Percentiles rank a stretch among this genome's conserved stretches.
Evolutionary conservation across 208 protist genomes (phyloP).

Genomic region (Herpetomonas muscarum): DNA sequence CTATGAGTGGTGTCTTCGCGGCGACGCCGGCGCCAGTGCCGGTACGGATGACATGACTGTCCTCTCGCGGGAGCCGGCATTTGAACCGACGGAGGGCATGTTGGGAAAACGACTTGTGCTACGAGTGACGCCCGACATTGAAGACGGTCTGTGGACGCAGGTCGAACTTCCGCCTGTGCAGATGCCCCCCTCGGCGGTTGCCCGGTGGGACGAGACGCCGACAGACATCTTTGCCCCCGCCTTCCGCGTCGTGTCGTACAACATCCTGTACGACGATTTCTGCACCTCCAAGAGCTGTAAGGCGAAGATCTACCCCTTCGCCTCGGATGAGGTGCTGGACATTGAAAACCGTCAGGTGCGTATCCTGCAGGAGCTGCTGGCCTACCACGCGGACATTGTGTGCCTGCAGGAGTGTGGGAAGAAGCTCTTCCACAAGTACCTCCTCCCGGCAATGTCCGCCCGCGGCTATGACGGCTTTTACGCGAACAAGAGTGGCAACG

Average conservation of each 20-base stretch:
- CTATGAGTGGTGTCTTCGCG: conserved; percentile 69
- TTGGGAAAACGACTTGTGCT: conserved; percentile 49
- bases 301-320: conserved; percentile 83
- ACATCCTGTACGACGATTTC: conserved; percentile 89
- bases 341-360: conserved; percentile 66
- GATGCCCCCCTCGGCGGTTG: conserved; percentile 32
- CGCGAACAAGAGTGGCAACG: conserved; percentile 68
- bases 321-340: conserved; percentile 64
- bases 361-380: conserved; percentile 80
- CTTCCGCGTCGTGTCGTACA: conserved; percentile 88
- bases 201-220: conserved; percentile 58
- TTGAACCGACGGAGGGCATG: conserved; percentile 48
- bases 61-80: conserved; percentile 39
- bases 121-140: conserved; percentile 40
- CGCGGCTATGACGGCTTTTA: conserved; percentile 73
- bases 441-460: conserved; percentile 49
- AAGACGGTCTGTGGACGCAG: conserved; percentile 56
- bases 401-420: conserved; percentile 88
- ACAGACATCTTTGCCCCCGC: conserved; percentile 18
- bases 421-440: conserved; percentile 67
- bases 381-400: conserved; percentile 76
- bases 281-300: conserved; percentile 57
- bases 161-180: conserved; percentile 49
- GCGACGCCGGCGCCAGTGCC: neutral
- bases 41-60: conserved; percentile 12